Conservation (phyloP, 768 basidiomycete genomes). For the Boletus sensibilis region DNA sequence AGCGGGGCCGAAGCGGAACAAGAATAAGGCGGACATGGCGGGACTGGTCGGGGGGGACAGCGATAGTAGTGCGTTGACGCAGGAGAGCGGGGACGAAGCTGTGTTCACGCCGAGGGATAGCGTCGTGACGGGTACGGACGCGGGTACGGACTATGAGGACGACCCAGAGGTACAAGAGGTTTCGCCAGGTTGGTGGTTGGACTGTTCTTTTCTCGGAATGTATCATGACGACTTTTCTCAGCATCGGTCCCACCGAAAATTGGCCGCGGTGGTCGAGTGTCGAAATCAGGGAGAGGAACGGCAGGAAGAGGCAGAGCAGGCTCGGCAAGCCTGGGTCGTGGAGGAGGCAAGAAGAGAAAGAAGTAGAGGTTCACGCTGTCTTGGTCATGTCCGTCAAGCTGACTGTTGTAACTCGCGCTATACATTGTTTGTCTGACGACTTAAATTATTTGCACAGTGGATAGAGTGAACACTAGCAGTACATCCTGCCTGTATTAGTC, state of each 20-base stretch:
- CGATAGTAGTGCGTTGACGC: constrained; percentile 80
- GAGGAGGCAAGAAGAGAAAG: constrained; percentile 32
- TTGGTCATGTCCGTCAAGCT: background rate
- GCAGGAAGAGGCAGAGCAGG: constrained; percentile 29
- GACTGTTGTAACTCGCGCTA: background rate
- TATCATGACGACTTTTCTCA: constrained; percentile 17
- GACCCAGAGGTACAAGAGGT: constrained; percentile 63
- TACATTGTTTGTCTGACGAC: background rate
- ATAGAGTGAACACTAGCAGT: constrained; percentile 1
- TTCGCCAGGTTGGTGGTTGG: constrained; percentile 52
- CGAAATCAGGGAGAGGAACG: constrained; percentile 23
- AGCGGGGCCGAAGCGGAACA: constrained; percentile 47
- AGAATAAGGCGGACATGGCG: constrained; percentile 54
- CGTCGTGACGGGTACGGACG: constrained; percentile 69
- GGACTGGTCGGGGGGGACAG: constrained; percentile 81
- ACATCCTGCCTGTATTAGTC: constrained; percentile 17
- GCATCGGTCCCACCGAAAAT: constrained; percentile 21
- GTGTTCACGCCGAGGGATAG: constrained; percentile 63
- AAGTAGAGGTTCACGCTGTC: constrained; percentile 21
- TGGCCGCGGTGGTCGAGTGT: constrained; percentile 27
- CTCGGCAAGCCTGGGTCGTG: constrained; percentile 23
- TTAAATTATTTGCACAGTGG: constrained; percentile 5
- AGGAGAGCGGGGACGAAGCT: constrained; percentile 77
- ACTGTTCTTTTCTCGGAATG: background rate
- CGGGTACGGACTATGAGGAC: constrained; percentile 69